phyloP scores from a whole-genome alignment of 2,329 filamentous ascomycete genomes.

The Fusarium sp. region DNA sequence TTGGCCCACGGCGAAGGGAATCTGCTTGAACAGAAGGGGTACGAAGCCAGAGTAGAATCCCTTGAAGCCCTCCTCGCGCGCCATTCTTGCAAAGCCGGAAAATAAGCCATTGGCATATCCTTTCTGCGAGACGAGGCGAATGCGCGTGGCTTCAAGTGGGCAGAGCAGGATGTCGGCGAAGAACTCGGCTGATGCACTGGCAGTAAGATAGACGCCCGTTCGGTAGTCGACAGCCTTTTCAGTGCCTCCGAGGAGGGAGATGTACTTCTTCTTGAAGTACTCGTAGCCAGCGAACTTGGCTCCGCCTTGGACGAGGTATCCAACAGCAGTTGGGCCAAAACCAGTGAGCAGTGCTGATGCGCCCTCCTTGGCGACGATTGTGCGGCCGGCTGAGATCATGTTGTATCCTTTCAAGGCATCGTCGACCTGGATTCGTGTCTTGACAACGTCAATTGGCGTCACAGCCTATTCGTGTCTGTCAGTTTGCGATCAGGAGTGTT shows the following conservation, averaged over 20 bases:
- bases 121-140: conserved; percentile 82
- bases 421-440: conserved; percentile 92
- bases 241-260: conserved; percentile 69
- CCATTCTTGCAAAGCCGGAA: conserved; percentile 77
- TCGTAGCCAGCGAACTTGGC: conserved; percentile 94
- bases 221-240: conserved; percentile 56
- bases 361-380: conserved; percentile 82
- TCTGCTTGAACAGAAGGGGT: conserved; percentile 86
- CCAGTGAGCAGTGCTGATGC: conserved; percentile 82
- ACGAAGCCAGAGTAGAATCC: conserved; percentile 94
- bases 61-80: conserved; percentile 76
- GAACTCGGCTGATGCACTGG: conserved; percentile 74
- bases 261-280: conserved; percentile 91
- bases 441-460: conserved; percentile 74
- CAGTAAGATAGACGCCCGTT: conserved; percentile 74
- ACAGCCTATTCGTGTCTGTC: conserved; percentile 53
- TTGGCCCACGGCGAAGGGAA: conserved; percentile 93
- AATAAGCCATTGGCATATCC: conserved; percentile 78
- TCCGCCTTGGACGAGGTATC: conserved; percentile 89
- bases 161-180: conserved; percentile 84
- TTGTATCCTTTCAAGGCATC: conserved; percentile 85
- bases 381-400: conserved; percentile 79
- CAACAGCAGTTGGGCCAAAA: conserved; percentile 84
- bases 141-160: conserved; percentile 84
- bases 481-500: background rate